A percentile compares a stretch with the other conserved stretches of the same genome.
These are phyloP conservation scores for Salvia hispanica DNA, from an alignment of 257 asterid species.

Conservation along the genomic window DNA sequence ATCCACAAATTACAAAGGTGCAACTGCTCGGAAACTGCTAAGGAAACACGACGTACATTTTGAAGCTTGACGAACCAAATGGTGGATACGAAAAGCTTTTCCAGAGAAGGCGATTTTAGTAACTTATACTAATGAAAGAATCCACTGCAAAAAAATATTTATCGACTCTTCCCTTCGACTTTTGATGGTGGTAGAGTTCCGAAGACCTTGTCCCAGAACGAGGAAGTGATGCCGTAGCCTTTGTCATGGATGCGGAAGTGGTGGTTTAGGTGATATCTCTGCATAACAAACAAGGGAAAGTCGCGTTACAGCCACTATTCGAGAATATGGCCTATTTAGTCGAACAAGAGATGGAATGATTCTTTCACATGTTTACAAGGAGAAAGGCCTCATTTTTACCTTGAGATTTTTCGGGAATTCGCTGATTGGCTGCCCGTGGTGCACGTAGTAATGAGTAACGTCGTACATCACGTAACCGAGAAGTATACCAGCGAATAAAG, in stretches of 20 bases:
- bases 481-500: constrained; percentile 78
- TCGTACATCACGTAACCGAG: constrained; percentile 89
- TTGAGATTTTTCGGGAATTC: constrained; percentile 60
- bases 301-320: constrained; percentile 1
- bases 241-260: constrained; percentile 84
- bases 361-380: no score
- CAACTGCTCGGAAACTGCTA: constrained; percentile 25
- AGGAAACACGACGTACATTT: constrained; percentile 28
- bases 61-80: constrained; percentile 24
- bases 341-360: no score
- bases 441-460: constrained; percentile 86
- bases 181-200: constrained; percentile 77
- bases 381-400: constrained; percentile 40
- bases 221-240: constrained; percentile 89
- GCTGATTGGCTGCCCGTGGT: constrained; percentile 79
- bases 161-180: constrained; percentile 52
- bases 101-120: not conserved
- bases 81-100: constrained; percentile 12
- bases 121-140: constrained; percentile 10
- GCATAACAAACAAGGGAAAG: constrained; percentile 30
- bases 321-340: no score
- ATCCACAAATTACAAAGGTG: constrained; percentile 18
- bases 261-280: constrained; percentile 90
- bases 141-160: constrained; percentile 13
- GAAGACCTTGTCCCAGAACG: constrained; percentile 85